phyloP scores from a whole-genome alignment of 768 basidiomycete species.

The Lactifluus piperatus region DNA sequence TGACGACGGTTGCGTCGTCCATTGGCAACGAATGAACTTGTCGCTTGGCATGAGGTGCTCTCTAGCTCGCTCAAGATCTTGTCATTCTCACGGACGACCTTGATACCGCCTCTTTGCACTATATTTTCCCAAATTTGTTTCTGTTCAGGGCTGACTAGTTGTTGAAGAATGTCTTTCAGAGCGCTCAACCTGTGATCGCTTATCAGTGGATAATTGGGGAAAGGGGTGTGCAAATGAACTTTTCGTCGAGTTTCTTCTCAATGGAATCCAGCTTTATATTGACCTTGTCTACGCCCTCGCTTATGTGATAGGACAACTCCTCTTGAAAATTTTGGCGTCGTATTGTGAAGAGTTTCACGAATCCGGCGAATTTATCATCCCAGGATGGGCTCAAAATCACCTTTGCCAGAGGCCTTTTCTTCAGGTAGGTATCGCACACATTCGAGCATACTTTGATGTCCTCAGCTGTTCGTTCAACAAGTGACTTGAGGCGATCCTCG shows the following conservation, averaged over 20 bases:
- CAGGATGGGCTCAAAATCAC: slow-evolving; percentile 25
- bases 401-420: slow-evolving; percentile 26
- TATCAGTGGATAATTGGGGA: neutral
- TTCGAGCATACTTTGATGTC: slow-evolving; percentile 29
- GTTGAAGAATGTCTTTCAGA: slow-evolving; percentile 13
- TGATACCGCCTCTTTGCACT: slow-evolving; percentile 21
- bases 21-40: neutral
- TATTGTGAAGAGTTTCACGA: slow-evolving; percentile 21
- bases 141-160: slow-evolving; percentile 17
- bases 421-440: slow-evolving; percentile 27
- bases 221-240: slow-evolving; percentile 6
- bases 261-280: slow-evolving; percentile 13
- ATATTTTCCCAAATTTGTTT: slow-evolving; percentile 9
- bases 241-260: slow-evolving; percentile 14
- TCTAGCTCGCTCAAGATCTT: slow-evolving; percentile 19
- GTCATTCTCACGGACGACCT: slow-evolving; percentile 19
- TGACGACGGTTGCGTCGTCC: neutral
- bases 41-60: slow-evolving; percentile 10
- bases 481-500: slow-evolving; percentile 28
- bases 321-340: slow-evolving; percentile 25
- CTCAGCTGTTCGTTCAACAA: slow-evolving; percentile 24
- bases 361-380: slow-evolving; percentile 25
- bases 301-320: slow-evolving; percentile 26
- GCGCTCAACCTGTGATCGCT: slow-evolving; percentile 14
- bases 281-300: slow-evolving; percentile 10